Base-by-base conservation (phyloP, 2,329 filamentous ascomycete species). In the Aureobasidium sp. region DNA sequence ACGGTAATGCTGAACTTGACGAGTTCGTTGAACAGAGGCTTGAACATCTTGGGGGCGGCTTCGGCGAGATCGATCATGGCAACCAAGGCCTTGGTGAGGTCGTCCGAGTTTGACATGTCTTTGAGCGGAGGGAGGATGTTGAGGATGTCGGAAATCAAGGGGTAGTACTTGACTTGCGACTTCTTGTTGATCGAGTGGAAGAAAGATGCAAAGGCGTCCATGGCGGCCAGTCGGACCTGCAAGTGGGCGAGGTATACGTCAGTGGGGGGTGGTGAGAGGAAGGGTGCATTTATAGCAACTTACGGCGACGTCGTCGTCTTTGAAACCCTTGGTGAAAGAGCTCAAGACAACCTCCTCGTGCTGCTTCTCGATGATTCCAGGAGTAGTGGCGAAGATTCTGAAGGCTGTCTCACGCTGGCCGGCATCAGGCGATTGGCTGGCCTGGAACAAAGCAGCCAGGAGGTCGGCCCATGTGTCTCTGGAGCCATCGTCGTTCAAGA, bases 21-120 rank as follows among this genome's bases (percentile, higher is more conserved):
- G 4, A 99, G 82, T 70, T 91, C 92, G 71, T 89, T 88, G 79
- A 99, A 99, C n/a, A 96, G 81, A 22, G 83, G 84, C 77, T 94
- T 96, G 79, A 99, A 99, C 92, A 97, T 97, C 77, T 94, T 95
- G 25, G 93, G 91, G 25, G 90, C 89, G n/a, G 88, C 84, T 76
- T 97, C 94, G 42, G 94, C 94, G 61, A 99, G 82, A 67, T 97
- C 94, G 70, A 99, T 97, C 52, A 99, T 82, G 27, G 93, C 88
- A 62, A 97, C 81, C 45, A 99, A 85, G 25, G 92, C 92, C 72
- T 91, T 91, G 67, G 90, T 93, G 17, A 99, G 84, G 66, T 96
- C 87, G 15, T 97, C 93, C 14, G 91, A 94, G 71, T 99, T 91
- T 67, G 89, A 85, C 2, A 88, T 85, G 67, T 97, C 91, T 77